Conservation (phyloP, 2,329 filamentous ascomycete genomes). For the Endocalyx cinctus region DNA sequence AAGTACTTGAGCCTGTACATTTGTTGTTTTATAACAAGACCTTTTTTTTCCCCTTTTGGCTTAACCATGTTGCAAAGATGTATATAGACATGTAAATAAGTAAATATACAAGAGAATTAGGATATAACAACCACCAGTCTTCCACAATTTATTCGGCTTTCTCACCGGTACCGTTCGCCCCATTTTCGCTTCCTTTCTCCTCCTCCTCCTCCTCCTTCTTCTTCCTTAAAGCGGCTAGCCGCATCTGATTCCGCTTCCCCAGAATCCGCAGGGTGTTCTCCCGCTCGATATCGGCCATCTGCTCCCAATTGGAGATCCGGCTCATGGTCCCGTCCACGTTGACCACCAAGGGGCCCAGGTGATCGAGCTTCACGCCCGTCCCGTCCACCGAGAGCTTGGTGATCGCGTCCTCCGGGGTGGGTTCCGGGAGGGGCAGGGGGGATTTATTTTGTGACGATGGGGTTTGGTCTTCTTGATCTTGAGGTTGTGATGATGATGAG, state of each 20-base stretch:
- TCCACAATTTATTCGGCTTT: not conserved
- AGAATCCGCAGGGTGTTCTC: constrained; percentile 63
- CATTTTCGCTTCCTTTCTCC: not conserved
- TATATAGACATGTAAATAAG: too few species aligned
- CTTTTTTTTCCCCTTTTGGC: too few species aligned
- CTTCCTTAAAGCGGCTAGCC: constrained; percentile 51
- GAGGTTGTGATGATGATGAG: too few species aligned
- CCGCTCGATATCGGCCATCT: constrained; percentile 66
- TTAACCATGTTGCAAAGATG: too few species aligned
- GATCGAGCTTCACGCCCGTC: constrained; percentile 54
- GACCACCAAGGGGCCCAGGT: constrained; percentile 69
- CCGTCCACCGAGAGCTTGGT: constrained; percentile 29
- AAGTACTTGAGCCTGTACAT: too few species aligned
- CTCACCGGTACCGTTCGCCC: not conserved
- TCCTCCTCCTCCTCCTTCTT: constrained; percentile 16
- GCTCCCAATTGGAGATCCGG: constrained; percentile 67
- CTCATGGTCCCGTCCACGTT: constrained; percentile 68
- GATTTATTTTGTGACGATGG: too few species aligned
- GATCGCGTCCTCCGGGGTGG: too few species aligned
- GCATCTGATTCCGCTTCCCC: constrained; percentile 62
- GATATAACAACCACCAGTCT: not conserved
- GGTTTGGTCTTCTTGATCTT: too few species aligned
- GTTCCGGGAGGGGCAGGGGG: too few species aligned
- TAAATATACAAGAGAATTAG: too few species aligned
- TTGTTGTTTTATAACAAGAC: too few species aligned